A percentile compares a stretch with the other conserved stretches of the same genome.
Evolutionary conservation across 1,139 yeast genomes (phyloP).

Genomic region (Pichia sp.): DNA sequence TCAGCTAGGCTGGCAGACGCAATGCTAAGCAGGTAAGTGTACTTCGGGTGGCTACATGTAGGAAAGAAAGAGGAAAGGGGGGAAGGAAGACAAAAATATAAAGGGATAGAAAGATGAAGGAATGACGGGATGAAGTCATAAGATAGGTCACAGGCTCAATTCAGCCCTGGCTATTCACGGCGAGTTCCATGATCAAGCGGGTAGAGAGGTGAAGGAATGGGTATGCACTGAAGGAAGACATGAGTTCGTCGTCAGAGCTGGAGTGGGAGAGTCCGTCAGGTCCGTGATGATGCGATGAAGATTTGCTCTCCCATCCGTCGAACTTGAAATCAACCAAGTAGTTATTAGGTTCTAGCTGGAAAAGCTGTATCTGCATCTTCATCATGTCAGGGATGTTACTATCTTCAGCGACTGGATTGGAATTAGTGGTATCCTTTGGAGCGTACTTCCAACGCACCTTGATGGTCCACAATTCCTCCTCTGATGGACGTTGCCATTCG

Average conservation of each 20-base stretch:
- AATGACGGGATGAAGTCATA: too few relatives aligned
- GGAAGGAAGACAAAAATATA: too few relatives aligned
- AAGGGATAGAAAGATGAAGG: too few relatives aligned
- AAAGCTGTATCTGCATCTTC: slow-evolving; percentile 96
- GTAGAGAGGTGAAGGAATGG: slow-evolving; percentile 94
- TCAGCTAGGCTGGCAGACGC: too few relatives aligned
- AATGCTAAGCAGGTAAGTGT: too few relatives aligned
- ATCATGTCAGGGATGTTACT: slow-evolving; percentile 58
- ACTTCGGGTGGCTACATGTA: too few relatives aligned
- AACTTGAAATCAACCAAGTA: slow-evolving; percentile 95
- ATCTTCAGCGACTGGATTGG: slow-evolving; percentile 3
- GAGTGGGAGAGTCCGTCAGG: slow-evolving; percentile 16
- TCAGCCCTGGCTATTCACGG: slow-evolving; percentile 63
- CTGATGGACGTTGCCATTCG: slow-evolving; percentile 93
- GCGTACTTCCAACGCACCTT: slow-evolving; percentile 92
- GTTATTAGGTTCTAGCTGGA: slow-evolving; percentile 92
- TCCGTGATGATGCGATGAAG: slow-evolving; percentile 10
- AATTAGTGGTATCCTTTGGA: slow-evolving; percentile 25
- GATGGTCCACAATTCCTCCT: slow-evolving; percentile 93
- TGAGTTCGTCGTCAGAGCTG: slow-evolving; percentile 44
- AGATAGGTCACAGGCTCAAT: too few relatives aligned
- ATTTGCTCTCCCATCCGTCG: slow-evolving; percentile 79
- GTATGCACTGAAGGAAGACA: slow-evolving; percentile 83
- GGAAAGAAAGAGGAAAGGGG: too few relatives aligned
- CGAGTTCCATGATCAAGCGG: slow-evolving; percentile 88